Evolutionary conservation across 306 rosid genomes (phyloP).

Genomic region (Arachis stenosperma): DNA sequence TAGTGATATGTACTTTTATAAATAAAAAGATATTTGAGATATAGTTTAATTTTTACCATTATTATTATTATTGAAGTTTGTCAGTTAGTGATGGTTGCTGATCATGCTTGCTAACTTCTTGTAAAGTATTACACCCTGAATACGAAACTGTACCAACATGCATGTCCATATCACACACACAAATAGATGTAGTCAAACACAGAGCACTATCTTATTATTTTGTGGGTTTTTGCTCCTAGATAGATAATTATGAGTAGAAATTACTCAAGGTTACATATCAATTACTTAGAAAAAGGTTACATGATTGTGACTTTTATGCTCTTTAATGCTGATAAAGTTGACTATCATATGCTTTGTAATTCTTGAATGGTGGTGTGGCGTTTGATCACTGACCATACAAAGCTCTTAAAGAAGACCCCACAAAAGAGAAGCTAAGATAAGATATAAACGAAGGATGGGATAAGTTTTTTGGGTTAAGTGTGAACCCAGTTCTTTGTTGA

Average conservation of each 20-base stretch:
- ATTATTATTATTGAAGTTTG: conserved; percentile 18
- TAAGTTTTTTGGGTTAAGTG: conserved; percentile 66
- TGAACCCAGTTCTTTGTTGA: conserved; percentile 46
- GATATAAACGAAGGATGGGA: conserved; percentile 62
- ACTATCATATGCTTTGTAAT: conserved; percentile 37
- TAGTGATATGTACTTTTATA: no score
- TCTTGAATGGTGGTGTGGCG: conserved; percentile 41
- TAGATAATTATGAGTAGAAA: neutral
- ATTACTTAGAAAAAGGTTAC: neutral
- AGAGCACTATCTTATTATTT: neutral
- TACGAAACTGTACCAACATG: conserved; percentile 72
- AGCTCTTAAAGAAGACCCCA: conserved; percentile 65
- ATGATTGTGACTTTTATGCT: conserved; percentile 9
- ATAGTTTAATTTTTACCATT: neutral
- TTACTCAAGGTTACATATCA: neutral
- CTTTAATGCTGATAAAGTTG: neutral
- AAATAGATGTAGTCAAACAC: neutral
- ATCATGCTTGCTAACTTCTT: conserved; percentile 7
- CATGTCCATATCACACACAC: conserved; percentile 12
- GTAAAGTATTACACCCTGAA: conserved; percentile 45
- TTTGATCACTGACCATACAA: conserved; percentile 53
- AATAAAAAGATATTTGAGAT: no score
- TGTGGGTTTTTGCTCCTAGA: neutral
- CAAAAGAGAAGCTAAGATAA: conserved; percentile 58
- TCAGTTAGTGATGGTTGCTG: conserved; percentile 24